phyloP scores from a whole-genome alignment of 2,329 filamentous ascomycete genomes.

The Graphilbum sp. region DNA sequence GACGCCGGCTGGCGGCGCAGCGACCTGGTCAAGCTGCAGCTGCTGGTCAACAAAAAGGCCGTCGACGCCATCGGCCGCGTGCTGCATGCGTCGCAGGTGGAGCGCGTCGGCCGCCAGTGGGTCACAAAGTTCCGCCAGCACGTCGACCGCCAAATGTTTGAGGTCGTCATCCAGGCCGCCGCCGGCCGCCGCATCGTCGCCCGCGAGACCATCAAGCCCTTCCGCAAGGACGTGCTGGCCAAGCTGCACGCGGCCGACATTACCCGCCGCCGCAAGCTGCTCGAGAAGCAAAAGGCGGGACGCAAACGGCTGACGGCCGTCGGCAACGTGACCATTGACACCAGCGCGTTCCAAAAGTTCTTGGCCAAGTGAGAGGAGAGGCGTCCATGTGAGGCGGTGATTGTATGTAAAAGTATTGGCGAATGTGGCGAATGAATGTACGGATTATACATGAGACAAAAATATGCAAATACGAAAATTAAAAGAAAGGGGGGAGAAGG shows the following conservation, averaged over 20 bases:
- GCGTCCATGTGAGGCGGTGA: neutral
- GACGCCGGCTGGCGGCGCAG: conserved; percentile 75
- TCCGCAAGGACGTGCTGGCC: conserved; percentile 82
- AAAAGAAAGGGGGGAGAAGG: neutral
- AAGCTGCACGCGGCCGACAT: conserved; percentile 91
- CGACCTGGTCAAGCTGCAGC: conserved; percentile 72
- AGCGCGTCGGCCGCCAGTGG: conserved; percentile 71
- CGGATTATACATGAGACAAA: neutral
- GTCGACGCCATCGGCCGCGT: conserved; percentile 92
- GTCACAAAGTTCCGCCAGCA: conserved; percentile 94
- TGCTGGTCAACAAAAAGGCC: conserved; percentile 82
- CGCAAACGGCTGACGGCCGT: conserved; percentile 71
- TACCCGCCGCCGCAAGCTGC: conserved; percentile 61
- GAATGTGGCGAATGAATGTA: too few species aligned
- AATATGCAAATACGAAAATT: neutral
- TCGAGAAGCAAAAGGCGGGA: conserved; percentile 95
- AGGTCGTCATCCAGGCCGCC: conserved; percentile 86
- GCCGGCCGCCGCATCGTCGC: conserved; percentile 72
- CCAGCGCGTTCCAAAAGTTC: conserved; percentile 89
- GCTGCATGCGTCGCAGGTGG: conserved; percentile 66
- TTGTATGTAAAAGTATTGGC: too few species aligned
- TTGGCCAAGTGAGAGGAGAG: conserved; percentile 49
- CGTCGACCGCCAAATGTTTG: conserved; percentile 86
- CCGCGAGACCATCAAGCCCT: conserved; percentile 88
- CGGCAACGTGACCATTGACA: conserved; percentile 90